Evolutionary conservation across 2,329 filamentous ascomycete genomes (phyloP).

Genomic region (Trichophyton schoenleinii): DNA sequence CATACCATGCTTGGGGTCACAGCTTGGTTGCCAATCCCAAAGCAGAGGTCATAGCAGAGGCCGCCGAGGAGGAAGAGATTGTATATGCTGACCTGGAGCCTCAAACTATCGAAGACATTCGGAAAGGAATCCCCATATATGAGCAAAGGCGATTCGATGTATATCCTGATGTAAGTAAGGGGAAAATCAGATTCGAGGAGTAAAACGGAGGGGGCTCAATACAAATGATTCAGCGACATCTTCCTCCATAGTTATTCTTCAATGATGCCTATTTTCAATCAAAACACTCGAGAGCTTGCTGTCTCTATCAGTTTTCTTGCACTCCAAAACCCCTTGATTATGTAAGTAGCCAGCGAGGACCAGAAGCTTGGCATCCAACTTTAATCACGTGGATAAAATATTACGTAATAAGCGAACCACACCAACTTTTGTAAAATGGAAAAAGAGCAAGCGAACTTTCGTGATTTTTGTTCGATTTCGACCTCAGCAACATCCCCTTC

Average conservation of each 20-base stretch:
- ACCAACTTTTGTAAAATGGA: conserved; percentile 7
- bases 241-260: neutral
- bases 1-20: conserved; percentile 87
- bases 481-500: conserved; percentile 7
- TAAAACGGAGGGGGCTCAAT: conserved; percentile 5
- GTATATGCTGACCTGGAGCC: conserved; percentile 59
- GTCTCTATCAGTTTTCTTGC: too few relatives aligned
- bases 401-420: conserved; percentile 12
- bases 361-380: too few relatives aligned
- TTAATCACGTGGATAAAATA: neutral
- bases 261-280: neutral
- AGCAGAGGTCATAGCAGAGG: conserved; percentile 65
- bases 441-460: neutral
- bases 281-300: neutral
- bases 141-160: conserved; percentile 86
- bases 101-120: conserved; percentile 57
- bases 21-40: conserved; percentile 80
- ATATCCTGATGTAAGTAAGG: conserved; percentile 75
- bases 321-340: neutral
- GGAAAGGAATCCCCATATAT: conserved; percentile 73
- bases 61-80: conserved; percentile 64
- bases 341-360: neutral
- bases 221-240: too few relatives aligned
- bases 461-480: conserved; percentile 1
- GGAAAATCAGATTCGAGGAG: conserved; percentile 34